Base-by-base conservation (phyloP, 2,329 filamentous ascomycete genomes). In the Zymoseptoria crescenta region DNA sequence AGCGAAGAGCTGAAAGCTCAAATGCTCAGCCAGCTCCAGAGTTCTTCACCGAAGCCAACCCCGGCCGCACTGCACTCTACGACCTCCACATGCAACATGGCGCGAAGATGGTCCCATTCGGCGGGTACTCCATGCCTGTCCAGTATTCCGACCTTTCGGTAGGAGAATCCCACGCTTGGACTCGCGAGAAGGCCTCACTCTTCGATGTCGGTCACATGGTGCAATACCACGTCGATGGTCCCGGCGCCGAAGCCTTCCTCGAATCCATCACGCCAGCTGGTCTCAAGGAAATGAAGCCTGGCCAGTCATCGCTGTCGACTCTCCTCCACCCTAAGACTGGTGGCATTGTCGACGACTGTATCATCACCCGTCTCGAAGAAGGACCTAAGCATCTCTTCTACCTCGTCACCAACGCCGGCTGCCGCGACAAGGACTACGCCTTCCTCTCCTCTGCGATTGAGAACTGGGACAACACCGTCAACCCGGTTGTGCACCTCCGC, bases 181-280 rank as follows among this genome's bases (percentile, higher is more conserved):
- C 94, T 16, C 86, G 94, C 57, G 82, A 85, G 68, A 88, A 92
- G 75, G 88, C 90, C 59, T 96, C 91, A 64, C 78, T 99, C 64
- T 99, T 99, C 72, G 94, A 99, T 75, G 94, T 97, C 57, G 88
- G 88, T 73, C 94, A 97, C 78, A 97, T 97, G 93, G 83, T 87
- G 56, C 92, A 96, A 77, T 91, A 96, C 74, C 83, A 86, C 65
- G 85, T 99, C 72, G 84, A 84, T 55, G 94, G 94, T 0, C 85
- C 90, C 6, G 88, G 88, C 35, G 92, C 90, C 4, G 82, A 87
- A 27, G 83, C 83, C 4, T 94, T 97, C 72, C 83, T 99, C 41
- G 86, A 96, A 79, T 85, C 80, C 65, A 80, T 99, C 62, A 96
- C 92, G 0, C 94, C 94, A 0, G 86, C 87, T 10, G 84, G 85